These are phyloP conservation scores for Trichocladium uniseriatum DNA, from an alignment of 495 filamentous ascomycete genomes.

Conservation along the genomic window DNA sequence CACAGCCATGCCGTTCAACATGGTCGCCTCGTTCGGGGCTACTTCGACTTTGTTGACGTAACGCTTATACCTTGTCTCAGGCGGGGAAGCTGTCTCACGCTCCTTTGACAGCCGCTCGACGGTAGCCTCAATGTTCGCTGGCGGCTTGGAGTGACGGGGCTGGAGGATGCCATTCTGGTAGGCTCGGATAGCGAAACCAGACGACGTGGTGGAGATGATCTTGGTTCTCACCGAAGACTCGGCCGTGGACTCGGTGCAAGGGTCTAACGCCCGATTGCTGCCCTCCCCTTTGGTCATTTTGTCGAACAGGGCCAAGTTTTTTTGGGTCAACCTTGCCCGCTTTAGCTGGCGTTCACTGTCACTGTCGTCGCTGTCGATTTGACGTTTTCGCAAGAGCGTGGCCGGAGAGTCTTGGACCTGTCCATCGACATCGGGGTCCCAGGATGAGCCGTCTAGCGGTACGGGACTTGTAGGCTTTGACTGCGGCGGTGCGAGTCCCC, in stretches of 20 bases:
- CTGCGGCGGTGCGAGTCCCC: too few relatives aligned
- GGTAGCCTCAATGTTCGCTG: slow-evolving; percentile 21
- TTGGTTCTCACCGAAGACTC: not conserved
- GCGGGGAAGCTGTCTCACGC: slow-evolving; percentile 21
- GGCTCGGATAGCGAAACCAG: slow-evolving; percentile 22
- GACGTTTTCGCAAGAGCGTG: too few relatives aligned
- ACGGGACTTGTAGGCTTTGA: too few relatives aligned
- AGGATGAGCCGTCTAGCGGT: too few relatives aligned
- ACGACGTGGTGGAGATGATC: slow-evolving; percentile 20
- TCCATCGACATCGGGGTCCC: too few relatives aligned
- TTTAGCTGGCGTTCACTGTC: too few relatives aligned
- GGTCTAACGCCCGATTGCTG: not conserved
- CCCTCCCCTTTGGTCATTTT: slow-evolving; percentile 15
- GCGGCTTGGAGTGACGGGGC: slow-evolving; percentile 15
- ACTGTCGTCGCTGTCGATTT: too few relatives aligned
- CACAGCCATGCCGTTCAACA: slow-evolving; percentile 5
- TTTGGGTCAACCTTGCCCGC: not conserved
- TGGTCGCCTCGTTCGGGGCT: slow-evolving; percentile 20
- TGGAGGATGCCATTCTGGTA: slow-evolving; percentile 23
- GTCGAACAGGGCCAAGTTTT: slow-evolving; percentile 11
- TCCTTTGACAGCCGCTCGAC: slow-evolving; percentile 10
- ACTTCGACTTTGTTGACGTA: slow-evolving; percentile 13
- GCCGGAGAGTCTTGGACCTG: too few relatives aligned
- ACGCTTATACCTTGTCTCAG: slow-evolving; percentile 13
- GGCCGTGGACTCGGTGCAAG: slow-evolving; percentile 9